These are phyloP conservation scores for Beauveria rudraprayagi DNA, from an alignment of 2,329 filamentous ascomycete genomes.

Conservation along the genomic window DNA sequence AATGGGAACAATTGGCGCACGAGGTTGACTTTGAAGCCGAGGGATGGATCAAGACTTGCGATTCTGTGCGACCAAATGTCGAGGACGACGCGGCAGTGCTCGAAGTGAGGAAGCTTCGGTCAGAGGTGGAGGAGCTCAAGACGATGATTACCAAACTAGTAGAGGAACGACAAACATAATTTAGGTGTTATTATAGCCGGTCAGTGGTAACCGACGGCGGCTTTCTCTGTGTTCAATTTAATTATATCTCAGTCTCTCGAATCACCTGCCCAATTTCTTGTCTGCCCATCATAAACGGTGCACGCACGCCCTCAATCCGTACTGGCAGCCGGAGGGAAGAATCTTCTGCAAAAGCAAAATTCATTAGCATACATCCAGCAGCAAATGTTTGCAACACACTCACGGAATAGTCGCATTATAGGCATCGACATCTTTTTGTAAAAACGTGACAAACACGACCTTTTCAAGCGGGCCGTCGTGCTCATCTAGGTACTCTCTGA, in stretches of 20 bases:
- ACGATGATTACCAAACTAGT: constrained; percentile 31
- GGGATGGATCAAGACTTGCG: constrained; percentile 77
- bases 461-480: constrained; percentile 49
- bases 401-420: constrained; percentile 70
- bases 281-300: neutral
- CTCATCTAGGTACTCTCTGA: constrained; percentile 46
- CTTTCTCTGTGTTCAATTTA: neutral
- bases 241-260: neutral
- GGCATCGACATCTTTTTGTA: constrained; percentile 64
- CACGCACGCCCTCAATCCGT: neutral
- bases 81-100: constrained; percentile 68
- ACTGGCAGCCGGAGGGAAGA: neutral
- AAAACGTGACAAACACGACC: constrained; percentile 80
- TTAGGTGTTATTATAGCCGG: too few relatives aligned
- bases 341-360: neutral
- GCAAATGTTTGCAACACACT: constrained; percentile 12
- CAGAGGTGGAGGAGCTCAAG: constrained; percentile 52
- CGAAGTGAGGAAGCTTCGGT: constrained; percentile 54
- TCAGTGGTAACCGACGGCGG: neutral
- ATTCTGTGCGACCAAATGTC: constrained; percentile 69
- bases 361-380: neutral
- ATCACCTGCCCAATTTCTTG: neutral
- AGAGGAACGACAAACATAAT: constrained; percentile 2
- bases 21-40: constrained; percentile 74
- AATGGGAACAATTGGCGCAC: constrained; percentile 79